A percentile compares a stretch with the other conserved stretches of the same genome.
These are phyloP conservation scores for Themeda triandra DNA, from an alignment of 176 grass and related monocot genomes.

Conservation along the genomic window DNA sequence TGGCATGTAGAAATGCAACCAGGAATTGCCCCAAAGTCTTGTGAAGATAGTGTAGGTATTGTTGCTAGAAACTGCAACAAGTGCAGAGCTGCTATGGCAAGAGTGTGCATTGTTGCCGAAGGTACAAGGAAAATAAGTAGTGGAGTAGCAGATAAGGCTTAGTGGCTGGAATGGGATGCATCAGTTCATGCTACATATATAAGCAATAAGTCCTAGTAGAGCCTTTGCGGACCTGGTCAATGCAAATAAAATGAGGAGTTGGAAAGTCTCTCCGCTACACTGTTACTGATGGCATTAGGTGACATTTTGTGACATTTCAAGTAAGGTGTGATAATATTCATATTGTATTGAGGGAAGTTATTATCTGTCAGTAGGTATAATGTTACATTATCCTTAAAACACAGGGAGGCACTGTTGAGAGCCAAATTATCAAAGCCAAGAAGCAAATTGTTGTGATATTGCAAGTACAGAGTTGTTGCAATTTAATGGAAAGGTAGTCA, in stretches of 20 bases:
- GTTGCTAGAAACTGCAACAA: background rate
- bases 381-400: background rate
- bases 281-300: background rate
- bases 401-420: background rate
- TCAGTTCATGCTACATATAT: slow-evolving; percentile 12
- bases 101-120: background rate
- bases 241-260: background rate
- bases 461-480: background rate
- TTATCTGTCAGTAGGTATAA: background rate
- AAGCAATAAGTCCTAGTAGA: background rate
- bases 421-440: background rate
- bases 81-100: background rate
- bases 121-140: background rate
- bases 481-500: background rate
- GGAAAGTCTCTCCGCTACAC: background rate
- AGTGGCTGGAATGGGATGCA: background rate
- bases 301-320: background rate
- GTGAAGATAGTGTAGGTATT: background rate
- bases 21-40: background rate
- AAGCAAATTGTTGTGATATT: background rate
- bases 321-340: background rate
- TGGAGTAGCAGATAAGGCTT: background rate
- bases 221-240: background rate
- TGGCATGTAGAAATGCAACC: background rate
- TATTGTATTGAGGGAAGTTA: background rate